These are phyloP conservation scores for Trichosporon ovoides DNA, from an alignment of 1,284 basidiomycete species.

Conservation along the genomic window DNA sequence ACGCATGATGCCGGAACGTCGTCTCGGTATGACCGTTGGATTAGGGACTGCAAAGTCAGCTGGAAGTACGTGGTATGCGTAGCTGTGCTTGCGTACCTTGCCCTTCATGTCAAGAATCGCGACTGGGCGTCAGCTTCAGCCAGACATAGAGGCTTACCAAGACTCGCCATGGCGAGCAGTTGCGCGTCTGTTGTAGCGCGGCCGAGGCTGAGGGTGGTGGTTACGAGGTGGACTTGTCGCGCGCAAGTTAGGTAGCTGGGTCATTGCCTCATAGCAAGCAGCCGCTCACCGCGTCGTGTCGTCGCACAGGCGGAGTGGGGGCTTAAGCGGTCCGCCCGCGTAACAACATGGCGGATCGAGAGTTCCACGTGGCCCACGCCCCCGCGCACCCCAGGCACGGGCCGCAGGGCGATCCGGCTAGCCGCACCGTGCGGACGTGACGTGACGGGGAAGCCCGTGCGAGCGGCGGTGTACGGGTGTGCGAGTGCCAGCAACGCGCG, in stretches of 20 bases:
- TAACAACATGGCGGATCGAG: too few species aligned
- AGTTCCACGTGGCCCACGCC: too few species aligned
- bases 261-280: too few species aligned
- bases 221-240: not conserved
- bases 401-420: too few species aligned
- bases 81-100: constrained; percentile 47
- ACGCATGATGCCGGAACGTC: constrained; percentile 85
- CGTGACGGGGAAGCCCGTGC: constrained; percentile 5
- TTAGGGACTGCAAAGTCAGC: constrained; percentile 64
- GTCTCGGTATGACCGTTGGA: constrained; percentile 95
- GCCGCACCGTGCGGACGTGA: not conserved
- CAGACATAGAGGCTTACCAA: constrained; percentile 22
- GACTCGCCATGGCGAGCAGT: constrained; percentile 32
- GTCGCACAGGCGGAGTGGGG: too few species aligned
- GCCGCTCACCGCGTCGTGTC: too few species aligned
- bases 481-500: constrained; percentile 1
- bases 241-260: too few species aligned
- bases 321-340: too few species aligned
- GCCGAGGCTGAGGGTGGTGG: not conserved
- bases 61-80: not conserved
- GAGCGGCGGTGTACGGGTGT: not conserved
- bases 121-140: constrained; percentile 49
- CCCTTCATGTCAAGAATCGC: constrained; percentile 98
- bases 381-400: too few species aligned
- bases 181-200: not conserved